phyloP scores from a whole-genome alignment of 495 filamentous ascomycete genomes.

The Choiromyces venosus region DNA sequence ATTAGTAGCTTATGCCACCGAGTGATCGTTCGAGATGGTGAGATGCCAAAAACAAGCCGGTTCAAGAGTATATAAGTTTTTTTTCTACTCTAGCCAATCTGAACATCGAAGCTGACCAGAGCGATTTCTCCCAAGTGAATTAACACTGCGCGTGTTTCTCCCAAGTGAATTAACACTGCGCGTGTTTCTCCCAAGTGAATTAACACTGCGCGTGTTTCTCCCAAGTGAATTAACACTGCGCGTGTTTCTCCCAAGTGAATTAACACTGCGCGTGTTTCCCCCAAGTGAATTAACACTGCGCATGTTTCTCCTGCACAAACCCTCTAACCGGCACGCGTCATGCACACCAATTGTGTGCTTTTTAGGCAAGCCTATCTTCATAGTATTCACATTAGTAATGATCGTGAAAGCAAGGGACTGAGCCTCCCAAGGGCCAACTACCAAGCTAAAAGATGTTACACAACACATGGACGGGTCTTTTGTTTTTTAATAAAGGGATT shows the following conservation, averaged over 20 bases:
- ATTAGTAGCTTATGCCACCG: background rate
- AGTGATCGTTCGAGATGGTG: background rate
- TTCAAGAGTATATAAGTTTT: background rate
- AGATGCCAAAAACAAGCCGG: background rate
- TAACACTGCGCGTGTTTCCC: no score
- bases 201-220: background rate
- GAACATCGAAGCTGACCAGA: background rate
- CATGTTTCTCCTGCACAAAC: background rate
- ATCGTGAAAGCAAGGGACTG: background rate
- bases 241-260: fast-evolving
- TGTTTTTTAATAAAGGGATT: background rate
- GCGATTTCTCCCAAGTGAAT: fast-evolving
- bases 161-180: no score
- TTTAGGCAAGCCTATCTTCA: background rate
- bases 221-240: no score
- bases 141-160: background rate
- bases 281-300: background rate
- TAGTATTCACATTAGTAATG: background rate
- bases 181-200: background rate
- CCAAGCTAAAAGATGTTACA: background rate
- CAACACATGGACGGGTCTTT: background rate
- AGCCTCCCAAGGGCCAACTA: background rate
- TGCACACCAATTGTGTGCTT: background rate
- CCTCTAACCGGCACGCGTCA: background rate
- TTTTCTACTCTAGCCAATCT: background rate